phyloP scores from a whole-genome alignment of 495 filamentous ascomycete genomes.

The Tuber umbilicatum region DNA sequence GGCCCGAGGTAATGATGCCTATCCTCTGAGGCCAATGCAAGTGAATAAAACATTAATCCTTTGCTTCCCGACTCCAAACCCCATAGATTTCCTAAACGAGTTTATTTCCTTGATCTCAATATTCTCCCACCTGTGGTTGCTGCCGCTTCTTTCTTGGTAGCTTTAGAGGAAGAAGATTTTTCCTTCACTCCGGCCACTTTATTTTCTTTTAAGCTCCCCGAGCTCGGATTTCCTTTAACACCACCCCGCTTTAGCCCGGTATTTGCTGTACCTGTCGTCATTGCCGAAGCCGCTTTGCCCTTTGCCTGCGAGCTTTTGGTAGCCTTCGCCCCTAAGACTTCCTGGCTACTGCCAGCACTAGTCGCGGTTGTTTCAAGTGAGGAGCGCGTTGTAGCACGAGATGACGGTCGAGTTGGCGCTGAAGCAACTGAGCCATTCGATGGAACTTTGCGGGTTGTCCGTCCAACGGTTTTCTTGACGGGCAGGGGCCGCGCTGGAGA shows the following conservation, averaged over 20 bases:
- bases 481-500: conserved; percentile 14
- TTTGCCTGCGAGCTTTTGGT: conserved; percentile 31
- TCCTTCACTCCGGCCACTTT: conserved; percentile 38
- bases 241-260: conserved; percentile 31
- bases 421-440: conserved; percentile 23
- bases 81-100: neutral
- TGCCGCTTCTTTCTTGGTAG: conserved; percentile 18
- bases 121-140: conserved; percentile 29
- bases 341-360: conserved; percentile 20
- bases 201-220: conserved; percentile 41
- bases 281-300: neutral
- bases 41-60: neutral
- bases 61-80: neutral
- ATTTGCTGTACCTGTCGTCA: conserved; percentile 1
- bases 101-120: conserved; percentile 32
- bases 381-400: conserved; percentile 36
- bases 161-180: conserved; percentile 11
- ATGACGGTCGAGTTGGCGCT: conserved; percentile 28
- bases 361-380: conserved; percentile 36
- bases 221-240: conserved; percentile 30
- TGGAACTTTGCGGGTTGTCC: conserved; percentile 24
- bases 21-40: neutral
- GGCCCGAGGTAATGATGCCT: neutral
- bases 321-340: conserved; percentile 17
- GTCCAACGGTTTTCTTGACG: conserved; percentile 16